Percentiles rank a stretch among this genome's conserved stretches.
These are phyloP conservation scores for Stagonosporopsis tanaceti DNA, from an alignment of 2,329 filamentous ascomycete genomes.

Conservation along the genomic window DNA sequence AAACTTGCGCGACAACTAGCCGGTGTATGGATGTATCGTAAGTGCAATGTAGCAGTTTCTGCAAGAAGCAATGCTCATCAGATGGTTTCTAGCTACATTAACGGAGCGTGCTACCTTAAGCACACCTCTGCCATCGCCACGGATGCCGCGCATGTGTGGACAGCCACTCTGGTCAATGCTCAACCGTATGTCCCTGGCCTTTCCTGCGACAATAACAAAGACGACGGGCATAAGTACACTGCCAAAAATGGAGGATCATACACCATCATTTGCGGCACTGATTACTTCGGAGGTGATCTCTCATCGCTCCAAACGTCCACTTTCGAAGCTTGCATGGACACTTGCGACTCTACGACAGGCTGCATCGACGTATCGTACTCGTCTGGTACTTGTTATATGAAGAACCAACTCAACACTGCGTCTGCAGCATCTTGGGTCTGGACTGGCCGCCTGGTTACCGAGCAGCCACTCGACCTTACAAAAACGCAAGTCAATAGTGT, in stretches of 20 bases:
- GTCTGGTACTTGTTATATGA: conserved; percentile 8
- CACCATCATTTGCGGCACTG: conserved; percentile 1
- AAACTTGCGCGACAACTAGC: conserved; percentile 1
- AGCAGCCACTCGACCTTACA: conserved; percentile 6
- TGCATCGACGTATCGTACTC: conserved; percentile 8
- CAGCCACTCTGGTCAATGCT: background rate
- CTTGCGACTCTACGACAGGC: conserved; percentile 4
- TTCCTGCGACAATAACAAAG: conserved; percentile 2
- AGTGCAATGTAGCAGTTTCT: background rate
- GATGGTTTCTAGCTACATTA: background rate
- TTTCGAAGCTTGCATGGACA: conserved; percentile 7
- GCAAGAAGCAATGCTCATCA: background rate
- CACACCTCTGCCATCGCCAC: background rate
- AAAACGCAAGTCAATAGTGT: background rate
- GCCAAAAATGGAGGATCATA: conserved; percentile 2
- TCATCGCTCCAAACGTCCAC: background rate
- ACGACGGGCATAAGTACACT: conserved; percentile 1
- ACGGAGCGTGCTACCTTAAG: conserved; percentile 3
- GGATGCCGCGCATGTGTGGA: conserved; percentile 4
- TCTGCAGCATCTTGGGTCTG: background rate
- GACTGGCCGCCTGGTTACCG: conserved; percentile 1
- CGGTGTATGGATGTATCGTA: conserved; percentile 9
- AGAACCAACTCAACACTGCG: conserved; percentile 1
- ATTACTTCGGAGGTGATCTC: conserved; percentile 10
- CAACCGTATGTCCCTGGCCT: background rate